These are phyloP conservation scores for Salicornia ramosissima DNA, from an alignment of 148 eudicot species.

Conservation along the genomic window DNA sequence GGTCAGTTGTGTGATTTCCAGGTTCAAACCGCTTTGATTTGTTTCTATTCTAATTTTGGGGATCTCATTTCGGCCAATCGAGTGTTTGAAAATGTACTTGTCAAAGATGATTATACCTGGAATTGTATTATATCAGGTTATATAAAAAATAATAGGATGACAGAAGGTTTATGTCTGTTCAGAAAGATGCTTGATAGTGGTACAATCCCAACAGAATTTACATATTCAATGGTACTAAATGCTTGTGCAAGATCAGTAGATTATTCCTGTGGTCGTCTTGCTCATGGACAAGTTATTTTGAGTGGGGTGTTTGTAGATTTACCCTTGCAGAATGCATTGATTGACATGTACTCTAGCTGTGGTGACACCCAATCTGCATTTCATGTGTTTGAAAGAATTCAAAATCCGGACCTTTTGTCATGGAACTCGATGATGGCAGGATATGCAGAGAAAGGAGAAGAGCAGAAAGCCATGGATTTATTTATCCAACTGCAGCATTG, in stretches of 20 bases:
- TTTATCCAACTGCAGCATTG: constrained; percentile 36
- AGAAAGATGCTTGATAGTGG: constrained; percentile 42
- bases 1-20: constrained; percentile 47
- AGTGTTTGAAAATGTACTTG: constrained; percentile 37
- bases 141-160: constrained; percentile 44
- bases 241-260: constrained; percentile 53
- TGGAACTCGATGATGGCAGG: constrained; percentile 91
- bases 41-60: constrained; percentile 54
- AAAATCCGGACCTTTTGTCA: constrained; percentile 60
- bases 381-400: constrained; percentile 47
- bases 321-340: constrained; percentile 67
- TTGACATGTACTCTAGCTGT: constrained; percentile 82
- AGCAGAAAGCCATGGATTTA: constrained; percentile 51
- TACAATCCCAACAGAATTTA: constrained; percentile 52
- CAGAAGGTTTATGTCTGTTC: constrained; percentile 44
- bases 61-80: constrained; percentile 43
- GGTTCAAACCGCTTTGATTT: constrained; percentile 62
- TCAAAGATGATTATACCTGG: constrained; percentile 64
- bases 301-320: constrained; percentile 53
- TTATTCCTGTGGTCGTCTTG: constrained; percentile 42
- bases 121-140: constrained; percentile 59
- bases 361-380: constrained; percentile 45
- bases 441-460: constrained; percentile 54
- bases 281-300: constrained; percentile 49
- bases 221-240: constrained; percentile 64